Conservation (phyloP, 1,284 basidiomycete species). For the Macrocystidia cucumis region DNA sequence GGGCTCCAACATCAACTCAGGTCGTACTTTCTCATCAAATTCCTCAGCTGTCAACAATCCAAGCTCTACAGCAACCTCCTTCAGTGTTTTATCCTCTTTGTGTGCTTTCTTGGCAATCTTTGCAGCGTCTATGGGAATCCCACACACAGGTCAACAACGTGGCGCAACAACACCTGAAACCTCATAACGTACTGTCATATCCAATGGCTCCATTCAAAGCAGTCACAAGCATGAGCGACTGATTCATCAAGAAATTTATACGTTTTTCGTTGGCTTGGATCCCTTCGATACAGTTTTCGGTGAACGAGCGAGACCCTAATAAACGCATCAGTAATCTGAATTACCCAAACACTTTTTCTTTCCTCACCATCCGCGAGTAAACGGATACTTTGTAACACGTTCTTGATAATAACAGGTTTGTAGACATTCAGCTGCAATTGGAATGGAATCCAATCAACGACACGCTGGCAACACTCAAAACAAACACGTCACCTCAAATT, state of each 20-base stretch:
- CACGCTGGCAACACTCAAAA: constrained; percentile 1
- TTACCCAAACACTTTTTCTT: neutral
- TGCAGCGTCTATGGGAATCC: constrained; percentile 74
- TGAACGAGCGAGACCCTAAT: constrained; percentile 82
- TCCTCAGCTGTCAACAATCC: constrained; percentile 87
- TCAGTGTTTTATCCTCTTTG: constrained; percentile 94
- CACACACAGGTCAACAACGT: constrained; percentile 13
- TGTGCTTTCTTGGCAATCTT: constrained; percentile 99
- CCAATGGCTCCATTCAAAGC: constrained; percentile 91
- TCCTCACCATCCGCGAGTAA: constrained; percentile 82
- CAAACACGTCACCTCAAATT: constrained; percentile 74
- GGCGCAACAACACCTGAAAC: constrained; percentile 5
- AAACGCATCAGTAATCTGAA: neutral
- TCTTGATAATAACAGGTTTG: constrained; percentile 98
- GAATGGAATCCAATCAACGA: constrained; percentile 2
- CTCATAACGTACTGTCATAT: constrained; percentile 87
- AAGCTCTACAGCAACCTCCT: constrained; percentile 87
- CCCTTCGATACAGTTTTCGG: constrained; percentile 94
- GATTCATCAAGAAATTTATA: constrained; percentile 86
- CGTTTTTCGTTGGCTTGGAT: constrained; percentile 94
- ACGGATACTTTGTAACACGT: constrained; percentile 93
- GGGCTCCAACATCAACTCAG: constrained; percentile 83
- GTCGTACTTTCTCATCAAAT: constrained; percentile 93
- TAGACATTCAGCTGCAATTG: constrained; percentile 85
- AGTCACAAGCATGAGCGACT: constrained; percentile 95